A percentile compares a stretch with the other conserved stretches of the same genome.
Conservation (phyloP, 176 grass and related monocot species). For the Juncus effusus region DNA sequence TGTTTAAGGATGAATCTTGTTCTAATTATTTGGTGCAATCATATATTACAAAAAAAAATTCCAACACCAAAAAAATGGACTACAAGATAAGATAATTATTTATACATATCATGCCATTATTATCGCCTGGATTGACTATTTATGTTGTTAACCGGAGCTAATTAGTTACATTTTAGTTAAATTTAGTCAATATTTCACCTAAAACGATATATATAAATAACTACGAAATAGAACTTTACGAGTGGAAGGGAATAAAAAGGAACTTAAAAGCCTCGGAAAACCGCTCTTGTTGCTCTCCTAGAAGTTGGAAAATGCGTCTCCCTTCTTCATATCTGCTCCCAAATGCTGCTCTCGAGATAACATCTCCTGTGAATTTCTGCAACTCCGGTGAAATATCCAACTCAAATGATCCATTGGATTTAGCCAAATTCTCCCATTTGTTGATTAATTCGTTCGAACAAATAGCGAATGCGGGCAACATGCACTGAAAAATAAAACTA, state of each 20-base stretch:
- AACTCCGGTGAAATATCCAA: slow-evolving; percentile 55
- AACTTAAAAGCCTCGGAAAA: slow-evolving; percentile 27
- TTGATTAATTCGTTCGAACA: slow-evolving; percentile 52
- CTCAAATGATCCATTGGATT: slow-evolving; percentile 35
- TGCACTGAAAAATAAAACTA: slow-evolving; percentile 31
- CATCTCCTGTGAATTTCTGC: slow-evolving; percentile 64
- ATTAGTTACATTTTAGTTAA: not conserved
- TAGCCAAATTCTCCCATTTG: slow-evolving; percentile 57
- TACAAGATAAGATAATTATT: too few relatives aligned
- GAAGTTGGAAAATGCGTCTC: slow-evolving; percentile 56
- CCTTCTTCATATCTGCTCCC: slow-evolving; percentile 67
- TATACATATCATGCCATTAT: too few relatives aligned
- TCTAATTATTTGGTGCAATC: too few relatives aligned
- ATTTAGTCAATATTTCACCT: not conserved
- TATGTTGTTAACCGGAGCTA: not conserved
- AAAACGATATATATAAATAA: not conserved
- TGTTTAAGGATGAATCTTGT: too few relatives aligned
- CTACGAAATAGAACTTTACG: slow-evolving; percentile 9
- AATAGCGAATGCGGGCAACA: slow-evolving; percentile 50
- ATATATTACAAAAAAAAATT: not conserved
- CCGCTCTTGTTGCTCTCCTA: slow-evolving; percentile 37
- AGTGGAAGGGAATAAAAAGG: slow-evolving; percentile 38
- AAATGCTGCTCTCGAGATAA: slow-evolving; percentile 68
- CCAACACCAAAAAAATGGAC: not conserved
- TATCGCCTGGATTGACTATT: too few relatives aligned